Evolutionary conservation across 2,329 filamentous ascomycete genomes (phyloP), one percentile per base, ranked within the genome.

Genomic region (Pseudogymnoascus sp.): DNA sequence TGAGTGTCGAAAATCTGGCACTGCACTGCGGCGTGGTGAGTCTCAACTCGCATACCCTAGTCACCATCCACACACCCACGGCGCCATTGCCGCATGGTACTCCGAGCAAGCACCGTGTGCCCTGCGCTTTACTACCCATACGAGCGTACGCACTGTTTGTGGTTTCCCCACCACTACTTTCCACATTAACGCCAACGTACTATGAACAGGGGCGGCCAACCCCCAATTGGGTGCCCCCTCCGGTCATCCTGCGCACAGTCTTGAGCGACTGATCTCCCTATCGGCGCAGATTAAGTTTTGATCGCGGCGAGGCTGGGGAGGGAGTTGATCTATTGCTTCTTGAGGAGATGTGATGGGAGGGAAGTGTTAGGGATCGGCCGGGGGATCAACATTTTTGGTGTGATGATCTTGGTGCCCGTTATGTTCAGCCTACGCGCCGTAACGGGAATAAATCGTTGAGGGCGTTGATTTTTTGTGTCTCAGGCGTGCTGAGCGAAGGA

Each of bases 221-320:
- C 28, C 14, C 43, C 4, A 53, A 53, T 53, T n/a, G 9, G 43
- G 43, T n/a, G 18, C n/a, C 43, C 41, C 22, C n/a, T 53, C n/a
- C 43, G 43, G 4, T 18, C 43, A n/a, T 25, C 11, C 18, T 33
- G 9, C 43, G 25, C 43, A 53, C 43, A 53, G 25, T n/a, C 25
- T 9, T 53, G 28, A 5, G 43, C n/a, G 14, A 50, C 4, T 50
- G 25, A 50, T 50, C 43, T 30, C 25, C 25, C 12, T 11, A 53
- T 50, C 22, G 25, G 43, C n/a, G n/a, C 2, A 53, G 43, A 53
- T 53, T 53, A 53, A 53, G 43, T 53, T 53, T 53, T 53, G 25
- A 53, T 53, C 43, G 43, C 3, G 25, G 9, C 12, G 25, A 33
- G 25, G 25, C 15, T 53, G 43, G n/a, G 28, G 15, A 53, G 25